These are phyloP conservation scores for Juncus inflexus DNA, from an alignment of 176 grass and related monocot species.

Conservation along the genomic window DNA sequence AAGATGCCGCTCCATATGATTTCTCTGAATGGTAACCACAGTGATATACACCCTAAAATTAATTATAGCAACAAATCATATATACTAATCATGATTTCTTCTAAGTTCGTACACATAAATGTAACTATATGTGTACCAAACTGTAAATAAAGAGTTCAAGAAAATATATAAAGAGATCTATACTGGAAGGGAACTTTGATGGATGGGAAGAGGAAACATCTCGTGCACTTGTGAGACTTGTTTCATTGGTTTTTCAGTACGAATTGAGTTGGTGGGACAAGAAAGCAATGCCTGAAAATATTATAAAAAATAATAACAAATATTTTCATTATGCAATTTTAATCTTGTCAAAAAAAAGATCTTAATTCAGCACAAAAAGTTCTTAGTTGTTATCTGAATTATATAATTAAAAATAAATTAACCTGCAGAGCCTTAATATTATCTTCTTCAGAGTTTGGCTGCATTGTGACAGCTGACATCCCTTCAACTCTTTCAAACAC, in stretches of 20 bases:
- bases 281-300: slow-evolving; percentile 63
- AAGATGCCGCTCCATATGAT: slow-evolving; percentile 69
- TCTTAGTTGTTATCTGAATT: neutral
- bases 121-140: neutral
- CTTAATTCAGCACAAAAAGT: neutral
- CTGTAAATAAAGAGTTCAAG: neutral
- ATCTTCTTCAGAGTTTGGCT: slow-evolving; percentile 47
- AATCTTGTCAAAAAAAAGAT: slow-evolving; percentile 1
- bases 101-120: neutral
- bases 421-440: slow-evolving; percentile 76
- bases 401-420: neutral
- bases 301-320: too few species aligned
- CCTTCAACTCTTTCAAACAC: slow-evolving; percentile 56
- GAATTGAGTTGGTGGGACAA: slow-evolving; percentile 79
- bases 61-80: neutral
- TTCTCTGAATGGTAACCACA: slow-evolving; percentile 73
- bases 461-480: slow-evolving; percentile 51
- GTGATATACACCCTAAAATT: slow-evolving; percentile 68
- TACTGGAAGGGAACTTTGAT: slow-evolving; percentile 45
- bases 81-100: too few species aligned
- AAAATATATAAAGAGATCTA: neutral
- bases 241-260: slow-evolving; percentile 49
- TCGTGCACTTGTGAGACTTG: slow-evolving; percentile 69
- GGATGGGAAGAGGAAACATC: slow-evolving; percentile 69
- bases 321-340: neutral